Conservation (phyloP, 2,329 filamentous ascomycete species). For the Colletotrichum graminicola region DNA sequence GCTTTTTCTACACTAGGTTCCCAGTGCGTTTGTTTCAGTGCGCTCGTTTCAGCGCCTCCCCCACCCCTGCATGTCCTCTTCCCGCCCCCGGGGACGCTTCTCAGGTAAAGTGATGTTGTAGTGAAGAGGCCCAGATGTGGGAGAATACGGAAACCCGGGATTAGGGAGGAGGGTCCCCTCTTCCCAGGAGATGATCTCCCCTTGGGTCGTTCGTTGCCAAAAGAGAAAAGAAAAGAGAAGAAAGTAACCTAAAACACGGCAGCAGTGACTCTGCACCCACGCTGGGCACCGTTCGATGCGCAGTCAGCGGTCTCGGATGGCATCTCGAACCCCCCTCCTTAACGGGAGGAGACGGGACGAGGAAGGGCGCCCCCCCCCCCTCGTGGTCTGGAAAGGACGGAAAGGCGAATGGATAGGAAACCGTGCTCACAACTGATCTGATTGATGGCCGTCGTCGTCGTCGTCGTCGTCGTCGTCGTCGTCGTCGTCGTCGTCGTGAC, state of each 20-base stretch:
- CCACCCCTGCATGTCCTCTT: conserved; percentile 5
- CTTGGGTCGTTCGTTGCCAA: background rate
- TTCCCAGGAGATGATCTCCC: background rate
- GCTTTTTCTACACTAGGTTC: background rate
- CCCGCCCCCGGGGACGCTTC: background rate
- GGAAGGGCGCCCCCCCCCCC: background rate
- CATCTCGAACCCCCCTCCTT: background rate
- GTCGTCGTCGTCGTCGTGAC: background rate
- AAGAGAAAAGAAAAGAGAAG: no score
- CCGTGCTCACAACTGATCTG: no score
- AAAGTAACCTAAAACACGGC: background rate
- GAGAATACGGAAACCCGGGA: no score
- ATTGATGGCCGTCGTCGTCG: background rate
- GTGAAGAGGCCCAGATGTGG: background rate
- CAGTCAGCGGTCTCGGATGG: background rate
- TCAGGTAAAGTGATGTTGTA: no score
- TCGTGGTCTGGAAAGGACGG: background rate
- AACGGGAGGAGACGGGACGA: background rate
- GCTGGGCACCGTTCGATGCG: background rate
- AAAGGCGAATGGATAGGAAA: background rate
- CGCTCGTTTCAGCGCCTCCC: conserved; percentile 15
- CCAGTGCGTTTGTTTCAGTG: conserved; percentile 24
- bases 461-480: no score
- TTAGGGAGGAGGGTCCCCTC: no score
- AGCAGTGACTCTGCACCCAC: background rate